Percentiles rank a stretch among this genome's conserved stretches.
Conservation (phyloP, 148 eudicot species). For the Camellia lanceoleosa region DNA sequence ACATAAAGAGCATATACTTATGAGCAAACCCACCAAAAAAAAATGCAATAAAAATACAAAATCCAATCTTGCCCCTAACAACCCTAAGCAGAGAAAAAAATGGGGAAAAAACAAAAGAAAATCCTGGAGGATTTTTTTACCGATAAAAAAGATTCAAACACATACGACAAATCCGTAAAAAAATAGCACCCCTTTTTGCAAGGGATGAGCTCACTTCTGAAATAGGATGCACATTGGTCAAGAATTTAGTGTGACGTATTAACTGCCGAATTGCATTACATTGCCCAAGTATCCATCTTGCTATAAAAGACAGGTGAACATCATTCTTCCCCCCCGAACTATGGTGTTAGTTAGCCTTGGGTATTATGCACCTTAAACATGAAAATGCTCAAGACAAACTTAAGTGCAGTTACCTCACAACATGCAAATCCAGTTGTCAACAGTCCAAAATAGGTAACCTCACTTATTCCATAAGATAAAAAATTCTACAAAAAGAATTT, state of each 20-base stretch:
- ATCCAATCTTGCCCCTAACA: background rate
- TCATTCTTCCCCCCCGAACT: background rate
- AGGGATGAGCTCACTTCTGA: too few species aligned
- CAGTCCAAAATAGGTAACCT: background rate
- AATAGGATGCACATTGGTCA: too few species aligned
- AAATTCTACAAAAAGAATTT: background rate
- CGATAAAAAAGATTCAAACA: too few species aligned
- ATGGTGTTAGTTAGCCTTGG: background rate
- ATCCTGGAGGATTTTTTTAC: too few species aligned
- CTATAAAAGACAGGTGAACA: background rate
- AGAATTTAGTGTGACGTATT: too few species aligned
- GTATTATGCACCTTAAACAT: too few species aligned
- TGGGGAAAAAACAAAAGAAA: background rate
- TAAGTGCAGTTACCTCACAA: background rate
- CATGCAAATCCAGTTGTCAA: background rate
- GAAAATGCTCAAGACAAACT: too few species aligned
- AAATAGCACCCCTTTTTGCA: too few species aligned
- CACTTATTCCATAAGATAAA: background rate
- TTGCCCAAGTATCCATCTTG: background rate
- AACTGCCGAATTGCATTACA: too few species aligned
- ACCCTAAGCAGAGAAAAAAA: background rate
- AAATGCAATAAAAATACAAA: background rate
- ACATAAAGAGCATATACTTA: too few species aligned
- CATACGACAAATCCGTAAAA: too few species aligned
- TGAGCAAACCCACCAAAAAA: background rate